Evolutionary conservation across 768 basidiomycete species (phyloP).

Genomic region (Sarcodon aspratus): DNA sequence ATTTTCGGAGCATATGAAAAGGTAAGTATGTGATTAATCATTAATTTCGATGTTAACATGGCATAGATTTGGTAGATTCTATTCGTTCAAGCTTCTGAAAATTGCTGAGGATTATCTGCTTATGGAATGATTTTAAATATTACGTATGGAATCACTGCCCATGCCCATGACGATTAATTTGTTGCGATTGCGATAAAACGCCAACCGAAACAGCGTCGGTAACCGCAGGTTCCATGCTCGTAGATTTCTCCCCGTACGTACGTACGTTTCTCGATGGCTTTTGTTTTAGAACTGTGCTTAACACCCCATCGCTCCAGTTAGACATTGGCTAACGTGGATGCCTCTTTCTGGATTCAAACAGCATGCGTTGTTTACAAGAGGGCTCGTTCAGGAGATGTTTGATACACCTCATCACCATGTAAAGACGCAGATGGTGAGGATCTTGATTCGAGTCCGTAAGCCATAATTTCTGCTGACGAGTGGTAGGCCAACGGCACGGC

Average conservation of each 20-base stretch:
- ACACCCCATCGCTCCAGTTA: constrained; percentile 9
- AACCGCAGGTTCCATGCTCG: constrained; percentile 14
- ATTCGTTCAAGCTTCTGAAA: not conserved
- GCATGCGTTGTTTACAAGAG: constrained; percentile 6
- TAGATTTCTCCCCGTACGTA: constrained; percentile 20
- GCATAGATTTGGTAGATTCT: constrained; percentile 1
- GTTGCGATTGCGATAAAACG: constrained; percentile 9
- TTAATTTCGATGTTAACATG: not conserved
- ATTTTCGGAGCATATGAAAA: constrained; percentile 4
- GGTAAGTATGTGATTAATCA: constrained; percentile 2
- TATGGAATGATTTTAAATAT: constrained; percentile 14
- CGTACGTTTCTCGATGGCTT: not conserved
- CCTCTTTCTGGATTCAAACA: constrained; percentile 20
- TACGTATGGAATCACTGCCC: constrained; percentile 17
- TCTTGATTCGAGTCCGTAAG: not conserved
- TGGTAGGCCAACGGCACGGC: not conserved
- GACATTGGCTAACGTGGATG: constrained; percentile 19
- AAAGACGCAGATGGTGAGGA: constrained; percentile 6
- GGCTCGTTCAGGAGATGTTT: constrained; percentile 9
- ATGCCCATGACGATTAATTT: constrained; percentile 14
- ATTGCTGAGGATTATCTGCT: not conserved
- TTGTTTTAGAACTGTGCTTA: not conserved
- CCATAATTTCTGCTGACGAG: not conserved
- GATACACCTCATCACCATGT: constrained; percentile 10
- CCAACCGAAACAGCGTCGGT: constrained; percentile 6